Evolutionary conservation across 148 eudicot genomes (phyloP).

Genomic region (Vaccinium macrocarpon): DNA sequence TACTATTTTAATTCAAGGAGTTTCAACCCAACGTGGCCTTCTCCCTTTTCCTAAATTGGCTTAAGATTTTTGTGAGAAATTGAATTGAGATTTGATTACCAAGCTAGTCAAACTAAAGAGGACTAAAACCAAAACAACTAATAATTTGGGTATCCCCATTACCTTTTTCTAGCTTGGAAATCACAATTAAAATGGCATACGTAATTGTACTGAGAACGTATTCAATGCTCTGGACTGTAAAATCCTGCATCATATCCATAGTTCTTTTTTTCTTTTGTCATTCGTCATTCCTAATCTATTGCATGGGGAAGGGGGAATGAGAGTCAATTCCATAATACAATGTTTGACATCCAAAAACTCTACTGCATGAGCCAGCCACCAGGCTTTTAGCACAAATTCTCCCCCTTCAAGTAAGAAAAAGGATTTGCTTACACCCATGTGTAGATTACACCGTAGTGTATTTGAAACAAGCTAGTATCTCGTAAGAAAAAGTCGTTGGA

Average conservation of each 20-base stretch:
- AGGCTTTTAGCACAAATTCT: background rate
- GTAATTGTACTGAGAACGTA: background rate
- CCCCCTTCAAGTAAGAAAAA: background rate
- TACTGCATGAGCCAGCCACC: too few species aligned
- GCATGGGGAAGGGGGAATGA: too few species aligned
- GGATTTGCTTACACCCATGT: background rate
- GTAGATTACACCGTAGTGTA: too few species aligned
- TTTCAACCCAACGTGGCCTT: background rate
- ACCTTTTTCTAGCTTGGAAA: background rate
- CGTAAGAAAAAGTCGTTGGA: too few species aligned
- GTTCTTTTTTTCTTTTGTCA: too few species aligned
- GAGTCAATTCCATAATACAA: too few species aligned
- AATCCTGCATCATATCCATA: background rate
- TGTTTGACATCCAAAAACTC: too few species aligned
- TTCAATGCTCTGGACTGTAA: background rate
- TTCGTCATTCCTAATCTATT: too few species aligned
- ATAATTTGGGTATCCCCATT: background rate
- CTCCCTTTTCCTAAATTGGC: background rate
- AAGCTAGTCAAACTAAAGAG: background rate
- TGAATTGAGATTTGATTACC: background rate
- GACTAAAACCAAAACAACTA: background rate
- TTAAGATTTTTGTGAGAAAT: background rate
- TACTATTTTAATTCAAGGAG: background rate
- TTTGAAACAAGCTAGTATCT: too few species aligned
- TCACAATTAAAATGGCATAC: background rate